These are phyloP conservation scores for Tremella yokohamensis DNA, from an alignment of 768 basidiomycete genomes.

Conservation along the genomic window DNA sequence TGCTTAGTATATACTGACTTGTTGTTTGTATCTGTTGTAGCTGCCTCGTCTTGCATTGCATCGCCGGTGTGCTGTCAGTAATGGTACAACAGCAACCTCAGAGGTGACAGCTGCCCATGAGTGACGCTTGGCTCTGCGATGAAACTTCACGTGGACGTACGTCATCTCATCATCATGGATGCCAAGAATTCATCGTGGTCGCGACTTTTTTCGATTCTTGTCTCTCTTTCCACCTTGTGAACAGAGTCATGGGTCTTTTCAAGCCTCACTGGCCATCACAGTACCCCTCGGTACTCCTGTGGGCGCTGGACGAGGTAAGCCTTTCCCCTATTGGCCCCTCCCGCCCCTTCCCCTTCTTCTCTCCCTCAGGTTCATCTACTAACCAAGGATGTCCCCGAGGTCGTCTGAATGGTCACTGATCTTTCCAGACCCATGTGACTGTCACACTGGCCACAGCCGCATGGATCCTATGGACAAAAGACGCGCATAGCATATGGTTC, in stretches of 20 bases:
- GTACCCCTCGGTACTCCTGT: conserved; percentile 35
- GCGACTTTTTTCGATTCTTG: too few relatives aligned
- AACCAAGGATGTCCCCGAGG: neutral
- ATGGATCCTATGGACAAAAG: conserved; percentile 46
- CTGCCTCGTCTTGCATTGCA: too few relatives aligned
- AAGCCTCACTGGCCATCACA: conserved; percentile 35
- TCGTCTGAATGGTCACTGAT: conserved; percentile 2
- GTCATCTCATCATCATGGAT: neutral
- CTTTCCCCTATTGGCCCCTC: neutral
- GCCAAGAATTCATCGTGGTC: neutral
- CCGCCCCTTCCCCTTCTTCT: conserved; percentile 1
- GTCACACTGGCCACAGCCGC: conserved; percentile 47
- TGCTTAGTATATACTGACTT: too few relatives aligned
- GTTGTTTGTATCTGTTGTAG: too few relatives aligned
- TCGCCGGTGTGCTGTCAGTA: too few relatives aligned
- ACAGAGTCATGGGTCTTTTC: conserved; percentile 23
- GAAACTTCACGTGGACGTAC: neutral
- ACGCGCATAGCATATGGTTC: conserved; percentile 51
- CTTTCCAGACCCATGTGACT: conserved; percentile 49
- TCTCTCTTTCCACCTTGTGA: neutral
- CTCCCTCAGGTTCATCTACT: neutral
- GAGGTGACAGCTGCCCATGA: too few relatives aligned
- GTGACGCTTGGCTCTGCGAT: neutral
- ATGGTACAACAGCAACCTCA: too few relatives aligned
- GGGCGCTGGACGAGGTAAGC: conserved; percentile 41